A percentile compares a stretch with the other conserved stretches of the same genome.
These are phyloP conservation scores for Aspergillus unguis DNA, from an alignment of 2,329 filamentous ascomycete genomes.

Conservation along the genomic window DNA sequence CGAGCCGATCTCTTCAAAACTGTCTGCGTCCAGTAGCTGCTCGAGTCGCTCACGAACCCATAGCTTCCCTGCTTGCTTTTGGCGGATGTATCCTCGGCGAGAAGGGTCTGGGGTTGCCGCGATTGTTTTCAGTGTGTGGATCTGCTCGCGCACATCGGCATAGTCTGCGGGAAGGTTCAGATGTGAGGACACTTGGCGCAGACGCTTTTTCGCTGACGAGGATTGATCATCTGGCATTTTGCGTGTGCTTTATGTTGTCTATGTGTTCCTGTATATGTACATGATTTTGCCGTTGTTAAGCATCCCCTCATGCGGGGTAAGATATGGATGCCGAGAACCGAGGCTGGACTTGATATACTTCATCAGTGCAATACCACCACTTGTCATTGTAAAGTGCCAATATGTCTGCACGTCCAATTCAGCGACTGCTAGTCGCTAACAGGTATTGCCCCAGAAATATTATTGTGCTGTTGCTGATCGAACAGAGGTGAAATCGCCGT, in stretches of 20 bases:
- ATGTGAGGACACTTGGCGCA: constrained; percentile 49
- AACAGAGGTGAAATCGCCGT: constrained; percentile 62
- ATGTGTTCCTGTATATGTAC: neutral
- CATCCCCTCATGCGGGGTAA: constrained; percentile 17
- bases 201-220: constrained; percentile 41
- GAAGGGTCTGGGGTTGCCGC: constrained; percentile 54
- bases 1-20: constrained; percentile 59
- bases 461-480: neutral
- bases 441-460: constrained; percentile 35
- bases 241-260: neutral
- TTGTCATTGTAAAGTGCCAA: neutral
- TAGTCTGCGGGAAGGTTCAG: constrained; percentile 56
- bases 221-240: constrained; percentile 18
- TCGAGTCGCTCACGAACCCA: constrained; percentile 63
- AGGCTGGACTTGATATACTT: neutral
- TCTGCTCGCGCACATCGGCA: constrained; percentile 58
- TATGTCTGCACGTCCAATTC: constrained; percentile 35
- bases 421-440: constrained; percentile 53
- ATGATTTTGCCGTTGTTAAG: neutral
- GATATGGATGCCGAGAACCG: constrained; percentile 19
- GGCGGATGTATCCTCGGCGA: constrained; percentile 58
- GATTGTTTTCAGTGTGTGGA: constrained; percentile 51
- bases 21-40: constrained; percentile 54
- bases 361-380: neutral
- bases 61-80: constrained; percentile 62